These are phyloP conservation scores for Umbelopsis isabellina DNA, from an alignment of 192 early-diverging fungal species.

Conservation along the genomic window DNA sequence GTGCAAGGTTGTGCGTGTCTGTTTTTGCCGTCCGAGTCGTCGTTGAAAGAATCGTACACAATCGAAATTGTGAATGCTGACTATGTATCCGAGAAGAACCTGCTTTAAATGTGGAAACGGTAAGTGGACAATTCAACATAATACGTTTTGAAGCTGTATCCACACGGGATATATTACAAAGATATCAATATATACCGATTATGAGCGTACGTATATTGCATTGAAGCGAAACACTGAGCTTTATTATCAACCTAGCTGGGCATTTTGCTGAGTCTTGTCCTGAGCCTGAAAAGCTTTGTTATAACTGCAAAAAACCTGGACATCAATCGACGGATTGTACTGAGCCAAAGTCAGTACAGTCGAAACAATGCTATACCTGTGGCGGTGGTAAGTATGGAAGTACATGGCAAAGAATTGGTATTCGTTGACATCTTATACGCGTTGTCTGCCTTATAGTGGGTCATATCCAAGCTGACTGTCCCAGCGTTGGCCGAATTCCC, in stretches of 20 bases:
- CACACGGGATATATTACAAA: not conserved
- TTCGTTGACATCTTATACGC: not conserved
- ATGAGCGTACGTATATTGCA: no score
- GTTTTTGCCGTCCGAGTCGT: not conserved
- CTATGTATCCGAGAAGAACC: conserved; percentile 45
- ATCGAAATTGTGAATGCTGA: not conserved
- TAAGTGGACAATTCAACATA: conserved; percentile 21
- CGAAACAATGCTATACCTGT: conserved; percentile 57
- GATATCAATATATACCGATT: no score
- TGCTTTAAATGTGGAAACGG: conserved; percentile 65
- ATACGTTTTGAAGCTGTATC: not conserved
- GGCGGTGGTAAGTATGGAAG: conserved; percentile 47
- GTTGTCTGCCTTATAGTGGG: conserved; percentile 40
- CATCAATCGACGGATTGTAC: conserved; percentile 55
- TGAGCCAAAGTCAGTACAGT: conserved; percentile 47
- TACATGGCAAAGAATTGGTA: not conserved
- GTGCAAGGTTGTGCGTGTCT: conserved; percentile 2
- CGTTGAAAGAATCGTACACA: not conserved
- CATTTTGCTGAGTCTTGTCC: conserved; percentile 56
- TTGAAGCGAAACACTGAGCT: no score
- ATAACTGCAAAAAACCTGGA: conserved; percentile 59
- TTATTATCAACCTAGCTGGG: conserved; percentile 38
- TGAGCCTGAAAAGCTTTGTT: conserved; percentile 56
- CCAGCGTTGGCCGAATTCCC: conserved; percentile 32
- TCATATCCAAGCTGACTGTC: conserved; percentile 57